phyloP scores from a whole-genome alignment of 345 rosid species.

The Zanthoxylum bungeanum region DNA sequence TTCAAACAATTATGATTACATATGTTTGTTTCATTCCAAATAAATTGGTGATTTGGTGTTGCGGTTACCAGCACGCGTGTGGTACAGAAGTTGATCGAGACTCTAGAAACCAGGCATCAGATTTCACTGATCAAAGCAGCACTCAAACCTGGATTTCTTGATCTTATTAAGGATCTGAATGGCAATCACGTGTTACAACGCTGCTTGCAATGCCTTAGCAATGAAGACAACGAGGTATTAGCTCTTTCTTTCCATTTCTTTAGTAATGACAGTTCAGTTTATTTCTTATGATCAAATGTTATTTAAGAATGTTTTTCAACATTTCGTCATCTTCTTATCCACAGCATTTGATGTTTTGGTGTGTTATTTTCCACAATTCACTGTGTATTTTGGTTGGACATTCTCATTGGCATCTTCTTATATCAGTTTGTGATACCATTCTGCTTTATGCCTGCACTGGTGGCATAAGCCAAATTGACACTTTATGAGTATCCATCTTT shows the following conservation, averaged over 20 bases:
- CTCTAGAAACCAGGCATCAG: constrained; percentile 56
- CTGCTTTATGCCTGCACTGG: neutral
- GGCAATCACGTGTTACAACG: constrained; percentile 80
- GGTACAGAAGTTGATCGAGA: constrained; percentile 71
- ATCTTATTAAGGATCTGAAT: constrained; percentile 66
- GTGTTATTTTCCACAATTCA: neutral
- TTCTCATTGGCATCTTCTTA: neutral
- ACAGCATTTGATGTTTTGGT: neutral
- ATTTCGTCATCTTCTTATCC: neutral
- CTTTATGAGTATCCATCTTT: neutral
- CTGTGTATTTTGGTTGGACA: neutral
- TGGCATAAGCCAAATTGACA: neutral
- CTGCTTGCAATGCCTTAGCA: constrained; percentile 56
- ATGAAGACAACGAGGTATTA: constrained; percentile 57
- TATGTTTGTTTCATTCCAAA: constrained; percentile 3
- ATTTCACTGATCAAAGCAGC: constrained; percentile 44
- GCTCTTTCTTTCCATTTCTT: constrained; percentile 9
- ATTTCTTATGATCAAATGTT: neutral
- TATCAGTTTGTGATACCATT: neutral
- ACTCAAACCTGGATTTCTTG: constrained; percentile 56
- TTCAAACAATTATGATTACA: neutral
- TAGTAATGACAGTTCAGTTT: neutral
- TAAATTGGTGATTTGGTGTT: constrained; percentile 1
- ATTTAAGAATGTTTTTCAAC: neutral
- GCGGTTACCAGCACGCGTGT: constrained; percentile 57